Conservation (phyloP, 768 basidiomycete species). For the Suillus occidentalis region DNA sequence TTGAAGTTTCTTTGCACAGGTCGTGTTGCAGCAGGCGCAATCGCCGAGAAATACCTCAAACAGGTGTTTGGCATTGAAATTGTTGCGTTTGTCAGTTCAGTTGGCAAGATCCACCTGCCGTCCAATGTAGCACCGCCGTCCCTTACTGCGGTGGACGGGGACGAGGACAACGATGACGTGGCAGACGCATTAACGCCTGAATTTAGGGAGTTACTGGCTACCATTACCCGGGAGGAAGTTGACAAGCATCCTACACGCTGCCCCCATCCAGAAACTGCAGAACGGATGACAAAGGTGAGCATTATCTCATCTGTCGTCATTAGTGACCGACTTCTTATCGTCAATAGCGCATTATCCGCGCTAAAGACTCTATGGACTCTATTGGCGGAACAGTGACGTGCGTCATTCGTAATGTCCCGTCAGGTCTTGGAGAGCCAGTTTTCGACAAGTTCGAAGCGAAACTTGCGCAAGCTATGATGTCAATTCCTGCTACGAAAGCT, state of each 20-base stretch:
- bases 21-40: conserved; percentile 96
- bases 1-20: conserved; percentile 43
- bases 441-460: conserved; percentile 98
- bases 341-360: conserved; percentile 83
- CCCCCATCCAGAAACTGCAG: conserved; percentile 85
- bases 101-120: conserved; percentile 89
- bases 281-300: conserved; percentile 83
- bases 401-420: conserved; percentile 86
- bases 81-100: conserved; percentile 95
- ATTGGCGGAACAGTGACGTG: conserved; percentile 99
- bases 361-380: conserved; percentile 88
- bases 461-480: conserved; percentile 97
- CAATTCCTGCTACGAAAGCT: conserved; percentile 96
- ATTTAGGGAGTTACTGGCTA: conserved; percentile 75
- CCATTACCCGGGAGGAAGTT: conserved; percentile 82
- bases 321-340: conserved; percentile 13
- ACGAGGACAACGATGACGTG: conserved; percentile 59
- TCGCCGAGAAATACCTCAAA: conserved; percentile 94
- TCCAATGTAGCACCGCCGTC: conserved; percentile 44
- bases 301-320: conserved; percentile 36
- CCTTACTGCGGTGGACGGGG: conserved; percentile 40
- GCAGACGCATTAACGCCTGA: conserved; percentile 82
- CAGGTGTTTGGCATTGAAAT: conserved; percentile 88
- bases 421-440: conserved; percentile 93
- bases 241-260: conserved; percentile 88